Base-by-base conservation (phyloP, 129 eudicot genomes). In the Chrysanthemum seticuspe region DNA sequence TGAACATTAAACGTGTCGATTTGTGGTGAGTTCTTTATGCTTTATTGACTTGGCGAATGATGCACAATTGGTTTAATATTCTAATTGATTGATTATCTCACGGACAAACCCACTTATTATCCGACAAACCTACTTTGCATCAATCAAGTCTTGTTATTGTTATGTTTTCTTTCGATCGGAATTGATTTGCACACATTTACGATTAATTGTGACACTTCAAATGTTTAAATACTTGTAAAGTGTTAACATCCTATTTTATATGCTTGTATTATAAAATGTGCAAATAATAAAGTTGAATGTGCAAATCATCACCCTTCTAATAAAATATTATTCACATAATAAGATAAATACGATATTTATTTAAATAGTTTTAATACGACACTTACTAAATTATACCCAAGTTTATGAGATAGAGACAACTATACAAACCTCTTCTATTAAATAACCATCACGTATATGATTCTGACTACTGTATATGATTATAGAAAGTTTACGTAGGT, bases 1-100 rank as follows among this genome's bases (percentile, higher is more conserved):
- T 11, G 66, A 75, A 75, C 56, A 66, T 44, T 25, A 76, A 48
- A 76, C 74, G 80, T 76, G 74, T 76, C 59, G 68, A 47, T 60
- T 23, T 76, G 21, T 48, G 5, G 51, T 50, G 68, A 58, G 27
- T 76, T 14, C 68, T 48, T 48, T 58, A 49, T 27, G 18, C 74
- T 56, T 68, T 75, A 40, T 68, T 67, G 80, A 76, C 74, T 68
- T 51, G 11, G 23, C 25, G 40, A 11, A 76, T 76, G 72, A 58
- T 65, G 16, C 72, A 65, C 36, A 6, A 14, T 50, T 27, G 10
- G 15, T 31, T 62, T 51, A 18, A 71, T 62, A 62, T 62, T 68
- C 77, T 54, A 45, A 75, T 65, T 54, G 49, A 65, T 34, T 53
- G 13, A 23, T 62, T 31, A 14, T 71, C 57, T 29, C 71, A 65